Base-by-base conservation (phyloP, 1,139 yeast genomes). In the Candida anutae region DNA sequence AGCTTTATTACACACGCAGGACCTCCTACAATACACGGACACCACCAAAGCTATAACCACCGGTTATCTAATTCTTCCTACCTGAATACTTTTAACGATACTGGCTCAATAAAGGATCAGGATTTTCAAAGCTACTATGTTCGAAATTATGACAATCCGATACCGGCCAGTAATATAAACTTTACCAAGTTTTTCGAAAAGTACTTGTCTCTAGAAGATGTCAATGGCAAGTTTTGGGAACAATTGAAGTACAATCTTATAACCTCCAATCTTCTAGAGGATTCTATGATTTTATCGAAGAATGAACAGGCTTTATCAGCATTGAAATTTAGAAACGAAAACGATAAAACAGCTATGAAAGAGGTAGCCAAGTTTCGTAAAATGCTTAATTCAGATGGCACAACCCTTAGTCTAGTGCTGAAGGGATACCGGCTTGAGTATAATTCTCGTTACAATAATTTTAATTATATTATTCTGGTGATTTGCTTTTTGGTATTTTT, bases 271-370 rank as follows among this genome's bases (percentile, higher is more conserved):
- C 44, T 66, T n/a, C 42, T 66, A 25, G 70, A 64, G 28, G 63
- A 62, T 34, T 46, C 68, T 2, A 58, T 65, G 60, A 54, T 61
- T 21, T 42, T 64, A 15, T 62, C 70, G 12, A 64, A 65, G 35
- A 63, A 62, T 34, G 70, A 66, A 25, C 62, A 58, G 33, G 48
- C 55, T 12, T 43, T 58, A 23, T 38, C 29, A 10, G 18, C 29
- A 3, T 13, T 27, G 10, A 17, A 17, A 17, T 10, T 8, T 10
- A 8, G 19, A 10, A 8, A 8, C 10, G 19, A 8, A 17, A n/a
- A n/a, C n/a, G n/a, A n/a, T n/a, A n/a, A n/a, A n/a, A n/a, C n/a
- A n/a, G n/a, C n/a, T n/a, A 17, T 17, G 19, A 10, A 8, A 17
- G 10, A 17, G 9, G 10, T 17, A 17, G 10, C 35, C 2, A 25